Percentiles rank a stretch among this genome's conserved stretches.
Conservation (phyloP, 2,329 filamentous ascomycete genomes). For the Metarhizium sp. region DNA sequence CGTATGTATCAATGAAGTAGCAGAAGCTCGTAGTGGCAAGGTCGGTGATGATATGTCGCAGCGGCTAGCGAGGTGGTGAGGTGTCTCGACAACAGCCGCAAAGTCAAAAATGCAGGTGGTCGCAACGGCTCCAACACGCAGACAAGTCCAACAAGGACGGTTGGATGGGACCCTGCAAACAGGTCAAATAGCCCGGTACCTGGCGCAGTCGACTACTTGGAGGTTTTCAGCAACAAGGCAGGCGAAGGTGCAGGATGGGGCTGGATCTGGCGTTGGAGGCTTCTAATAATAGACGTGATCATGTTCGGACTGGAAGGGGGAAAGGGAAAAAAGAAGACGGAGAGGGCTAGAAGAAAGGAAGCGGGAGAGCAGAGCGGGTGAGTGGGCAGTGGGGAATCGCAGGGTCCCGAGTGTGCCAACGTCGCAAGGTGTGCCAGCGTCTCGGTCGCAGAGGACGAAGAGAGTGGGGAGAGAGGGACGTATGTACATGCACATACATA, state of each 20-base stretch:
- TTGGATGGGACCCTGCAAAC: neutral
- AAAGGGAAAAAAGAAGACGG: constrained; percentile 13
- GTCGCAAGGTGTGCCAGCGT: too few relatives aligned
- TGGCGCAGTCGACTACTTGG: neutral
- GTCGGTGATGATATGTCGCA: neutral
- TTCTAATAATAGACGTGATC: constrained; percentile 41
- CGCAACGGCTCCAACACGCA: neutral
- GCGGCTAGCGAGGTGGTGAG: neutral
- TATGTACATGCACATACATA: too few relatives aligned
- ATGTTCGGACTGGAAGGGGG: constrained; percentile 26
- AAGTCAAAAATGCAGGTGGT: neutral
- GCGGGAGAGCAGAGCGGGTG: neutral
- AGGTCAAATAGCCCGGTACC: neutral
- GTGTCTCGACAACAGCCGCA: neutral
- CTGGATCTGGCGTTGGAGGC: constrained; percentile 39
- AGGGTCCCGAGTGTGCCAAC: neutral
- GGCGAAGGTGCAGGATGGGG: constrained; percentile 26
- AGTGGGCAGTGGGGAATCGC: neutral
- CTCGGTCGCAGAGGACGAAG: neutral
- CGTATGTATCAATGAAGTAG: neutral
- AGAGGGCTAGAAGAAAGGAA: constrained; percentile 5
- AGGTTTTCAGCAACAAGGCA: neutral
- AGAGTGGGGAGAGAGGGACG: too few relatives aligned
- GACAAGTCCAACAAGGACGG: neutral
- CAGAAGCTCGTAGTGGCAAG: neutral